Evolutionary conservation across 176 grass and related monocot genomes (phyloP).

Genomic region (Oryza meyeriana): DNA sequence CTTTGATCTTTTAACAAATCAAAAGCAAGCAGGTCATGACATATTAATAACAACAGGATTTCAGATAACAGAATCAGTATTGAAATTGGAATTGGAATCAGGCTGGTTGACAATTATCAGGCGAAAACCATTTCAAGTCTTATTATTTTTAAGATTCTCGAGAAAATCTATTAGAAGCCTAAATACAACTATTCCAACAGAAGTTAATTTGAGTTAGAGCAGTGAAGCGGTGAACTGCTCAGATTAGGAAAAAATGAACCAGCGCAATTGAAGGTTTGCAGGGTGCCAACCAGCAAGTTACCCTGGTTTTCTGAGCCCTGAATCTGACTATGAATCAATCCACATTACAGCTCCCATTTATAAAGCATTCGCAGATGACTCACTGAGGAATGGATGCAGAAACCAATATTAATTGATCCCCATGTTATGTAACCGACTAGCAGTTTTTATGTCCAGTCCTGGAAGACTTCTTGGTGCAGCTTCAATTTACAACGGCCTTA

Average conservation of each 20-base stretch:
- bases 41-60: neutral
- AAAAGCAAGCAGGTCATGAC: slow-evolving; percentile 7
- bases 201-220: neutral
- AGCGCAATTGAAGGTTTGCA: too few relatives aligned
- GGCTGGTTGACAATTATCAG: neutral
- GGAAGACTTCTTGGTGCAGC: neutral
- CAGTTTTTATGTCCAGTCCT: neutral
- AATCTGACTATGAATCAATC: neutral
- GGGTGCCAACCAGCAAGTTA: too few relatives aligned
- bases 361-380: neutral
- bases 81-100: neutral
- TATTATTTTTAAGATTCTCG: neutral
- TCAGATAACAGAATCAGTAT: neutral
- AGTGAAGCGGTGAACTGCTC: neutral
- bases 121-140: neutral
- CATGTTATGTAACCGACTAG: neutral
- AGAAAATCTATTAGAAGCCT: neutral
- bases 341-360: neutral
- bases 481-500: neutral
- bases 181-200: neutral
- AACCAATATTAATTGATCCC: neutral
- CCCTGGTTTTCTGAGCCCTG: too few relatives aligned
- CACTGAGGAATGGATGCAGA: neutral
- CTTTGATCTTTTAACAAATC: neutral
- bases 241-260: too few relatives aligned